phyloP scores from a whole-genome alignment of 306 rosid species.

The Mucuna pruriens region DNA sequence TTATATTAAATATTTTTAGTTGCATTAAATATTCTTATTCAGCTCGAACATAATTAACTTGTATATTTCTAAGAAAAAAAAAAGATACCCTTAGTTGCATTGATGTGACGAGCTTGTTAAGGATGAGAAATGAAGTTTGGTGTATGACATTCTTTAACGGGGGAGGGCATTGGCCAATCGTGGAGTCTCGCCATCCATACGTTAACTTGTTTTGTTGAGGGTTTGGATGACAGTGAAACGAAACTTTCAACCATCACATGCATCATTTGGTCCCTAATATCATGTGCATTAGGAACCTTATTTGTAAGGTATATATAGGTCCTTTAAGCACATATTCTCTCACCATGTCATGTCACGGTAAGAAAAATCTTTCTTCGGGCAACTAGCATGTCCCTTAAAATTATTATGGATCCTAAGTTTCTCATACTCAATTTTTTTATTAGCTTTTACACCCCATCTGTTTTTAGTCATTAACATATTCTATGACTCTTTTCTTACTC shows the following conservation, averaged over 20 bases:
- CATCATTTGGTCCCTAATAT: conserved; percentile 57
- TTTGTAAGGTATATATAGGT: conserved; percentile 34
- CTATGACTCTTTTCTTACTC: no score
- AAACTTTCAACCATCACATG: conserved; percentile 55
- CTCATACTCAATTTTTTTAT: neutral
- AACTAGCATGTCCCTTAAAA: conserved; percentile 47
- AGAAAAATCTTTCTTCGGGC: conserved; percentile 38
- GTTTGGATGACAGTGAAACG: conserved; percentile 44
- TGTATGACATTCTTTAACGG: conserved; percentile 39
- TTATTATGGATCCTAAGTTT: neutral
- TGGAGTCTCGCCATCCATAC: conserved; percentile 50
- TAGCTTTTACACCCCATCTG: neutral
- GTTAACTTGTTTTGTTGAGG: conserved; percentile 28
- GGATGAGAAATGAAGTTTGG: conserved; percentile 42
- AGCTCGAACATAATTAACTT: no score
- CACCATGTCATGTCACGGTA: conserved; percentile 46
- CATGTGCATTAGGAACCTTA: conserved; percentile 61
- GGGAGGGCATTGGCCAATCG: conserved; percentile 42
- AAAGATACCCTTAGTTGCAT: conserved; percentile 32
- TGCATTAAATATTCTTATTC: no score
- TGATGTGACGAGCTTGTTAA: conserved; percentile 37
- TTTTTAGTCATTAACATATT: no score
- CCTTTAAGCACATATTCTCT: conserved; percentile 51
- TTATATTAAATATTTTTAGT: no score
- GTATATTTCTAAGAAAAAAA: no score